Percentiles rank a stretch among this genome's conserved stretches.
Conservation (phyloP, 192 early-diverging fungal genomes). For the Rhizoclosmatium sp. region DNA sequence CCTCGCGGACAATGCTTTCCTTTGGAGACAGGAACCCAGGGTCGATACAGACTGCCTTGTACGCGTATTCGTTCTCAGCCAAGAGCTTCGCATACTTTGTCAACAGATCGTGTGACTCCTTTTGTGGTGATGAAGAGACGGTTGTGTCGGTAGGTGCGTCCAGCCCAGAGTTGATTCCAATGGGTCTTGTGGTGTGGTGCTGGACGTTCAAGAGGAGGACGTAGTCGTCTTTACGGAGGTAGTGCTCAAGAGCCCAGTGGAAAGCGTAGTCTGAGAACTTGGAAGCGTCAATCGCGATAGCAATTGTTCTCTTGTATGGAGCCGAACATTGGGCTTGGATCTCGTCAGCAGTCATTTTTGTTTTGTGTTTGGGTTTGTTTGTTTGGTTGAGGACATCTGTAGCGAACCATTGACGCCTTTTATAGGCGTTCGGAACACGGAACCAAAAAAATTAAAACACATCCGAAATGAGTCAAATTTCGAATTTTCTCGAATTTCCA, state of each 20-base stretch:
- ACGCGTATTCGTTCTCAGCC: background rate
- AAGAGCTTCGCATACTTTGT: background rate
- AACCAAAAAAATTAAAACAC: too few relatives aligned
- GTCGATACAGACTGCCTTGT: background rate
- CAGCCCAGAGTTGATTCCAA: background rate
- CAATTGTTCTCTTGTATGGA: conserved; percentile 33
- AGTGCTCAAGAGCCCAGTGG: conserved; percentile 43
- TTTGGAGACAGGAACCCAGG: background rate
- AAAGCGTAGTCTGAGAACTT: conserved; percentile 34
- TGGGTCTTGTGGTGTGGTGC: background rate
- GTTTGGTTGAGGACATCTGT: too few relatives aligned
- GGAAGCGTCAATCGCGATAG: conserved; percentile 44
- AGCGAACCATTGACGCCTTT: too few relatives aligned
- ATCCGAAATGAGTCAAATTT: too few relatives aligned
- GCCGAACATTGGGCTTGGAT: background rate
- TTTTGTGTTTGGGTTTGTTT: too few relatives aligned
- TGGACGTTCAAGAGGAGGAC: conserved; percentile 42
- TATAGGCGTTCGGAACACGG: too few relatives aligned
- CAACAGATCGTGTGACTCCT: background rate
- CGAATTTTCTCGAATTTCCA: too few relatives aligned
- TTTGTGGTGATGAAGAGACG: background rate
- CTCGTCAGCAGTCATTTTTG: too few relatives aligned
- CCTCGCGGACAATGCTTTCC: conserved; percentile 7
- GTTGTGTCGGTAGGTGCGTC: background rate
- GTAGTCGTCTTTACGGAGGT: conserved; percentile 40